A percentile compares a stretch with the other conserved stretches of the same genome.
Evolutionary conservation across 768 basidiomycete genomes (phyloP).

Genomic region (Mycena olivaceomarginata): DNA sequence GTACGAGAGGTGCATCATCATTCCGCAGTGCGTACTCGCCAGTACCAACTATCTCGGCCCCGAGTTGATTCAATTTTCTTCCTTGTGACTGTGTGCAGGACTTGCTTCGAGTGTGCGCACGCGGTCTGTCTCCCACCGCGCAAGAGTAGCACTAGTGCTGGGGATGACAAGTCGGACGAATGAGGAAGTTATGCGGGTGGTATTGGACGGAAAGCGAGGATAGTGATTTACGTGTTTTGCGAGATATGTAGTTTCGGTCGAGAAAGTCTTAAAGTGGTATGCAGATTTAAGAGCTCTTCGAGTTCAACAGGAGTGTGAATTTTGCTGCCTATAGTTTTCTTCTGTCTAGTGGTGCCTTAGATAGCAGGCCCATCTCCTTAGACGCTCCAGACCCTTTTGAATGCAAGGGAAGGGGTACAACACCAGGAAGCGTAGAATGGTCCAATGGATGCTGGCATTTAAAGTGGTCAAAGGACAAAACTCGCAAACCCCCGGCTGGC

Average conservation of each 20-base stretch:
- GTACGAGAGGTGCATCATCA: conserved; percentile 30
- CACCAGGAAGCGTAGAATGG: too few relatives aligned
- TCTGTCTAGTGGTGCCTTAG: neutral
- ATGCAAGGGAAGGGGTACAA: too few relatives aligned
- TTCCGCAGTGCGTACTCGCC: conserved; percentile 32
- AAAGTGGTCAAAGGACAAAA: too few relatives aligned
- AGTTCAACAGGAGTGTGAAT: conserved; percentile 14
- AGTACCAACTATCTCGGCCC: conserved; percentile 26
- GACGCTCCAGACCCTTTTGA: too few relatives aligned
- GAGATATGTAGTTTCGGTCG: conserved; percentile 9
- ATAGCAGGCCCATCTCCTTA: too few relatives aligned
- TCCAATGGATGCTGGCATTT: too few relatives aligned
- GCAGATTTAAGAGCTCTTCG: conserved; percentile 12
- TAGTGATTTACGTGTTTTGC: conserved; percentile 11
- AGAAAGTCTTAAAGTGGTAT: conserved; percentile 11
- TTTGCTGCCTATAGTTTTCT: neutral
- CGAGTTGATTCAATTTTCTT: conserved; percentile 27
- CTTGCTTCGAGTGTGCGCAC: conserved; percentile 33
- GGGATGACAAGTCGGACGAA: conserved; percentile 13
- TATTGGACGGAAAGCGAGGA: conserved; percentile 25
- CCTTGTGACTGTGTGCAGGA: conserved; percentile 29
- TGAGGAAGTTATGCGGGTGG: conserved; percentile 19
- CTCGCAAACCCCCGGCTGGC: too few relatives aligned
- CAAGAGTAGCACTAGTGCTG: conserved; percentile 14
- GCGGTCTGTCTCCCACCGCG: conserved; percentile 28